phyloP scores from a whole-genome alignment of 371 early-diverging fungal genomes.

The Saksenaea vasiformis region DNA sequence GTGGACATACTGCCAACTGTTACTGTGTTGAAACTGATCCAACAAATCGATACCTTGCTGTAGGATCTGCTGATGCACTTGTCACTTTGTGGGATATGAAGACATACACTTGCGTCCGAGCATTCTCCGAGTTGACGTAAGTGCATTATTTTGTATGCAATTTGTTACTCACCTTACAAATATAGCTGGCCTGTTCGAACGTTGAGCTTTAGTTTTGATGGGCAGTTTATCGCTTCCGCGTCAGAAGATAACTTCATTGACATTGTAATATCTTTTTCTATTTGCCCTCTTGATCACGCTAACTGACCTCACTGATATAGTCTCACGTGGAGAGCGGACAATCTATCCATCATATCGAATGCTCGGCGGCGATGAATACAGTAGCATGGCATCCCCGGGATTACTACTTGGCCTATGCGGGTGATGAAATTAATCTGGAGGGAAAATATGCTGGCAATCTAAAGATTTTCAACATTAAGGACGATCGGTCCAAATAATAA shows the following conservation, averaged over 20 bases:
- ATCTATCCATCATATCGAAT: slow-evolving; percentile 67
- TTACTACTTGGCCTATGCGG: slow-evolving; percentile 80
- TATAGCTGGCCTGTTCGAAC: slow-evolving; percentile 82
- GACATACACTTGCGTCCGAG: slow-evolving; percentile 61
- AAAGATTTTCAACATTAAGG: slow-evolving; percentile 48
- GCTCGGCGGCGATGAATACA: slow-evolving; percentile 74
- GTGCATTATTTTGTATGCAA: slow-evolving; percentile 10
- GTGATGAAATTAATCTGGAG: slow-evolving; percentile 65
- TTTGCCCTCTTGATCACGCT: neutral
- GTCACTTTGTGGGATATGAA: slow-evolving; percentile 79
- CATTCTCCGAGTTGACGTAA: slow-evolving; percentile 73
- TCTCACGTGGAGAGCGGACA: slow-evolving; percentile 79
- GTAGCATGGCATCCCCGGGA: slow-evolving; percentile 85
- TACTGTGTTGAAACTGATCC: slow-evolving; percentile 87
- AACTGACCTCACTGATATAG: slow-evolving; percentile 27
- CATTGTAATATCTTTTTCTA: slow-evolving; percentile 55
- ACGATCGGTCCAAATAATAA: slow-evolving; percentile 6
- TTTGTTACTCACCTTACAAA: neutral
- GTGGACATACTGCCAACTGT: slow-evolving; percentile 82
- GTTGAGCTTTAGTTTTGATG: slow-evolving; percentile 84
- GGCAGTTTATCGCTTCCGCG: slow-evolving; percentile 80
- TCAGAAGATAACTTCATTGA: slow-evolving; percentile 82
- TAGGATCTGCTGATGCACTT: slow-evolving; percentile 78
- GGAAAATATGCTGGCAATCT: slow-evolving; percentile 51
- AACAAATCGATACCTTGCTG: slow-evolving; percentile 73